Percentiles rank a stretch among this genome's conserved stretches.
Conservation (phyloP, 2,329 filamentous ascomycete genomes). For the Fusarium chuoi region DNA sequence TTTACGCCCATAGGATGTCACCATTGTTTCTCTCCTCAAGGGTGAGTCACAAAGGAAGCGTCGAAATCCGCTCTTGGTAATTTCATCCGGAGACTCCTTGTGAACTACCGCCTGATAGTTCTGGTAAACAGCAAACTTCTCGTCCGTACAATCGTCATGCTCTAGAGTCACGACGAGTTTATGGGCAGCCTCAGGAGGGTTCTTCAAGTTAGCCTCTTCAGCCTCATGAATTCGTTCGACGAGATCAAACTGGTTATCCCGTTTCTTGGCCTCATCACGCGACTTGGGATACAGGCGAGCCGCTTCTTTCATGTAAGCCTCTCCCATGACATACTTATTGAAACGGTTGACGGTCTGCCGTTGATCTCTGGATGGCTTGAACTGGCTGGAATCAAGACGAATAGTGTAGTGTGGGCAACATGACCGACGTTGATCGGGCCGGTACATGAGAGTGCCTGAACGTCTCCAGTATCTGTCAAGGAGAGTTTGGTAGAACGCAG, state of each 20-base stretch:
- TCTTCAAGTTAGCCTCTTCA: slow-evolving; percentile 65
- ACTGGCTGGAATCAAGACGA: slow-evolving; percentile 72
- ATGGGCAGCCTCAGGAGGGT: slow-evolving; percentile 73
- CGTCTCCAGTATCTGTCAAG: slow-evolving; percentile 83
- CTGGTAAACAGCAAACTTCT: slow-evolving; percentile 78
- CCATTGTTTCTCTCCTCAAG: slow-evolving; percentile 59
- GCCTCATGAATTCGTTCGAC: slow-evolving; percentile 74
- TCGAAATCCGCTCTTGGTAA: slow-evolving; percentile 70
- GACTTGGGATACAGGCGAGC: slow-evolving; percentile 73
- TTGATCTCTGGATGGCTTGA: slow-evolving; percentile 76
- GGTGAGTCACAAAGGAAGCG: slow-evolving; percentile 81
- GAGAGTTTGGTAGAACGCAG: slow-evolving; percentile 75
- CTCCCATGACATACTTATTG: slow-evolving; percentile 76
- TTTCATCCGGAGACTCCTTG: slow-evolving; percentile 69
- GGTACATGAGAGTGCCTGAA: slow-evolving; percentile 77
- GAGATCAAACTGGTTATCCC: slow-evolving; percentile 75
- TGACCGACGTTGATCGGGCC: slow-evolving; percentile 79
- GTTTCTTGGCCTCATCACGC: slow-evolving; percentile 71
- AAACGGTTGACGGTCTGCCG: slow-evolving; percentile 81
- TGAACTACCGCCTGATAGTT: slow-evolving; percentile 83
- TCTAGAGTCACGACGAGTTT: slow-evolving; percentile 76
- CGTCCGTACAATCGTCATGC: slow-evolving; percentile 74
- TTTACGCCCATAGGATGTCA: slow-evolving; percentile 60
- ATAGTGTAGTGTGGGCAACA: slow-evolving; percentile 95
- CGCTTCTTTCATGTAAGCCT: slow-evolving; percentile 72